Conservation (phyloP, 768 basidiomycete species). For the Hypsizygus marmoreus region DNA sequence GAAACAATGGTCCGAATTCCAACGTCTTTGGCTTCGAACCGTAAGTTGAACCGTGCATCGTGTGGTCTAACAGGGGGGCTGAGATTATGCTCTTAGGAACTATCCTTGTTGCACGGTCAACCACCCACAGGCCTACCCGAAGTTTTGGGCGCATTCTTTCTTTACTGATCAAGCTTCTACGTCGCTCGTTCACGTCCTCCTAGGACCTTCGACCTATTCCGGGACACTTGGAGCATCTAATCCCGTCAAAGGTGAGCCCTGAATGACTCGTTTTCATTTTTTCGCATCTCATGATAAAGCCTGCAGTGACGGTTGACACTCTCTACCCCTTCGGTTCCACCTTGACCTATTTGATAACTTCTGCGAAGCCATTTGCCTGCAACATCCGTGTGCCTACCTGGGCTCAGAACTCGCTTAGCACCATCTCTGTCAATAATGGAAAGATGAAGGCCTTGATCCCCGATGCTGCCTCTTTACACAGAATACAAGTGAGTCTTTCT, state of each 20-base stretch:
- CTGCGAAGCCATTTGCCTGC: slow-evolving; percentile 33
- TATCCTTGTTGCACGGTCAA: slow-evolving; percentile 48
- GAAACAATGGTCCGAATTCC: slow-evolving; percentile 38
- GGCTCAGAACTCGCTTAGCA: slow-evolving; percentile 37
- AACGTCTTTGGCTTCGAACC: slow-evolving; percentile 47
- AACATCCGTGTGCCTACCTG: slow-evolving; percentile 40
- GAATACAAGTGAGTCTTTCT: slow-evolving; percentile 24
- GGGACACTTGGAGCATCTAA: slow-evolving; percentile 34
- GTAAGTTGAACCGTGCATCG: slow-evolving; percentile 21
- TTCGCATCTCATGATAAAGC: too few species aligned
- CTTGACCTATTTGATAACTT: slow-evolving; percentile 36
- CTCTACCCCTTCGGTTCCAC: slow-evolving; percentile 42
- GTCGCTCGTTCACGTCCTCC: slow-evolving; percentile 36
- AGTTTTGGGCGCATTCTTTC: slow-evolving; percentile 46
- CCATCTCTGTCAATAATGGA: slow-evolving; percentile 32
- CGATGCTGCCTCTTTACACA: slow-evolving; percentile 33
- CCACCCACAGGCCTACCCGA: slow-evolving; percentile 41
- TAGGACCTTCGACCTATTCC: slow-evolving; percentile 39
- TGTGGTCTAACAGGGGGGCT: too few species aligned
- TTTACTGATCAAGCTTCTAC: slow-evolving; percentile 29
- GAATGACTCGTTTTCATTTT: neutral
- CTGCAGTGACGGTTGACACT: slow-evolving; percentile 36
- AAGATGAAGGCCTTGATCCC: slow-evolving; percentile 22
- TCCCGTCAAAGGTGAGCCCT: slow-evolving; percentile 30
- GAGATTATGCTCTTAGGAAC: too few species aligned